Evolutionary conservation across 2,329 filamentous ascomycete genomes (phyloP), one percentile per base, ranked within the genome.

Genomic region (Pseudopyrenochaeta lycopersici): DNA sequence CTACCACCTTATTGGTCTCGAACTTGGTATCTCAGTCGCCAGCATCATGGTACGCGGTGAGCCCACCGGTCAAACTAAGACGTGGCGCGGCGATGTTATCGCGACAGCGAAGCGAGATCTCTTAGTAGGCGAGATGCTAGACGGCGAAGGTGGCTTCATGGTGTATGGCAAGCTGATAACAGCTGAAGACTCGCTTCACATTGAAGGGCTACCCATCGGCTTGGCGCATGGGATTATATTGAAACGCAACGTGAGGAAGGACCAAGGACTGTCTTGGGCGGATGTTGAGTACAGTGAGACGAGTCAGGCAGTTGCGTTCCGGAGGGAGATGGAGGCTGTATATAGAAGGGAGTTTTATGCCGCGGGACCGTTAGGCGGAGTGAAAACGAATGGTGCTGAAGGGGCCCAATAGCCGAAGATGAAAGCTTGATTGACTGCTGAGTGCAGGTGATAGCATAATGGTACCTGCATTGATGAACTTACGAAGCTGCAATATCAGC

Each of bases 1-100:
- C 11, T 81, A 77, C 56, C 79, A 81, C 59, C 70, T 81, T 17
- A 81, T 81, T 47, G 77, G 78, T 7, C 72, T 81, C 9, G 79
- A 81, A 60, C 72, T 81, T 2, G 78, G 79, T 4, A 67, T 79
- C 15, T 79, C 76, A 2, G 65, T 81, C 14, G 79, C 78, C 5
- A 76, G 57, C 27, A 81, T 80, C 60, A 78, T 80, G 77, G 76
- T 75, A 46, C 76, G 79, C 7, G 77, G 76, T 31, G 78, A 81
- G 63, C 78, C 79, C 14, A 80, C 78, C 1, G 77, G 78, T 4
- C 76, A 80, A 56, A 77, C 72, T n/a, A 76, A 75, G 64, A 78
- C 75, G 0, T 80, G 75, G 71, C 68, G 71, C 0, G 78, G 75
- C 20, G 78, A 81, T 56, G 77, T 80, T n/a, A 76, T 81, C 7